Evolutionary conservation across 345 rosid species (phyloP).

Genomic region (Alliaria petiolata): DNA sequence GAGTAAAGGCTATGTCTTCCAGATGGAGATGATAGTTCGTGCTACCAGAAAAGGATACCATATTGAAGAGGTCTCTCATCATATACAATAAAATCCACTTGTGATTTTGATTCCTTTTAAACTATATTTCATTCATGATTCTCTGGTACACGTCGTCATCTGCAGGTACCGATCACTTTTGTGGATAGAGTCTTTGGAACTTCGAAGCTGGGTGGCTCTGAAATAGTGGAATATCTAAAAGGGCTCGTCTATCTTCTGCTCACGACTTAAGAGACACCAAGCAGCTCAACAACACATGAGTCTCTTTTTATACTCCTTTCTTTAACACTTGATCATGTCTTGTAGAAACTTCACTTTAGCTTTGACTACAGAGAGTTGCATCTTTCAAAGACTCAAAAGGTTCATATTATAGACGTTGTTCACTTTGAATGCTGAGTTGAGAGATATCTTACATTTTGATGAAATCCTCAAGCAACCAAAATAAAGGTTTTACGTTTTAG

Average conservation of each 20-base stretch:
- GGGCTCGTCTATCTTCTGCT: conserved; percentile 81
- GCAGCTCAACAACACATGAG: background rate
- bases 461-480: background rate
- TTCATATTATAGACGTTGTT: background rate
- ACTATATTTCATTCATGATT: background rate
- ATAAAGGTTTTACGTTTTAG: too few relatives aligned
- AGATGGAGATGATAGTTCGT: conserved; percentile 99
- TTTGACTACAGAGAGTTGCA: background rate
- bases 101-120: background rate
- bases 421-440: conserved; percentile 2
- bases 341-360: conserved; percentile 8
- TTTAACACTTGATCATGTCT: conserved; percentile 10
- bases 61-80: conserved; percentile 65
- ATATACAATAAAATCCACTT: background rate
- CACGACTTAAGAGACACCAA: conserved; percentile 75
- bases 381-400: background rate
- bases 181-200: conserved; percentile 94
- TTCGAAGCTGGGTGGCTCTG: conserved; percentile 98
- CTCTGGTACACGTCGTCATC: conserved; percentile 10
- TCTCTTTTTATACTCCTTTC: background rate
- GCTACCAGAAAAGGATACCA: conserved; percentile 85
- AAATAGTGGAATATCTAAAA: conserved; percentile 89
- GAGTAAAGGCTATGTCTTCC: conserved; percentile 95
- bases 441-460: background rate
- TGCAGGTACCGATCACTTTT: conserved; percentile 91